Evolutionary conservation across 2,329 filamentous ascomycete species (phyloP), one percentile per base, ranked within the genome.

Genomic region (Exophiala sp.): DNA sequence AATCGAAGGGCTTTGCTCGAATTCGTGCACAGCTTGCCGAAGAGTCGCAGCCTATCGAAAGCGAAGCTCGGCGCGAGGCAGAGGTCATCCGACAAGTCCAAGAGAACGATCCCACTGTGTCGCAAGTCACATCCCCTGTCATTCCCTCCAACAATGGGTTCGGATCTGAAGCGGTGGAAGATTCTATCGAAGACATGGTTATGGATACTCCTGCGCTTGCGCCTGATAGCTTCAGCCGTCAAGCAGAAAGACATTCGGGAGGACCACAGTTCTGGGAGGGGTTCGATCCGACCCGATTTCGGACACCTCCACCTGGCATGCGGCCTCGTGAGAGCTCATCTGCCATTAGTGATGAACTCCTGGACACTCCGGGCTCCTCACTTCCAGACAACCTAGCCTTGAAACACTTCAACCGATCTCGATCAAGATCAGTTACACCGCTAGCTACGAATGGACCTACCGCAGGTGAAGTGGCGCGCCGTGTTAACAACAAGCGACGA

Each of bases 31-130:
- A 91, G 3, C 79, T 99, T 0, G 79, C 89, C 53, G 94, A 99
- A 72, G 94, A 99, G 73, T 82, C 83, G 12, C 84, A 91, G 0
- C 94, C 94, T 0, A 78, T 95, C 8, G 94, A 99, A 64, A 87
- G 87, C 39, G 94, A 99, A 70, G 85, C 90, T 53, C 86, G 88
- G 48, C 86, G 91, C 36, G 94, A 99, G 75, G 91, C 92, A 35
- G 92, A 97, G 71, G 94, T 97, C 4, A 90, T 99, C 59, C 88
- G 90, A 47, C 94, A 96, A 71, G 91, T 97, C 24, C 87, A 91
- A 39, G 94, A 97, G 69, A 92, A 87, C 63, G 91, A 96, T 65
- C 80, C 86, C 59, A 74, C 50, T 68, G 43, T 61, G 72, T 58
- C 57, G 3, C 52, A 54, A n/a, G 35, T 45, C 4, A 59, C 45